Base-by-base conservation (phyloP, 176 grass and related monocot genomes). In the Ampelocalamus luodianensis region DNA sequence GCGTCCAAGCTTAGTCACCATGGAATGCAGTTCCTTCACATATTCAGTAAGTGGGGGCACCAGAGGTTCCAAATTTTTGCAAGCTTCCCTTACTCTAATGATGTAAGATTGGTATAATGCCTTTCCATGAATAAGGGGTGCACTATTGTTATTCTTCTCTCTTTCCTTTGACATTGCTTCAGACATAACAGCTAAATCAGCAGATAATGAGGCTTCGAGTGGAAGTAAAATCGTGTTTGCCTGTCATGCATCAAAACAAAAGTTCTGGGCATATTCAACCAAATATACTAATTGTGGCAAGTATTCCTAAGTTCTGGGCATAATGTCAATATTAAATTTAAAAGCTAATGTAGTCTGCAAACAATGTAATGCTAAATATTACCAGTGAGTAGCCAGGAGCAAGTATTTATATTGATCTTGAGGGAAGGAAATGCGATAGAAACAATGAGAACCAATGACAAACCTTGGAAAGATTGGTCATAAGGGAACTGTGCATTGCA, bases 391-490 rank as follows among this genome's bases (percentile, higher is more conserved):
- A 85, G 27, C 53, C 65, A 85, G 53, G 65, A 59, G 18, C 70
- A 83, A 65, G 49, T 59, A 86, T 70, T 71, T 60, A 67, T 85
- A 81, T 85, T 70, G 43, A 82, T 72, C 37, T 65, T 77, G 45
- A 39, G 10, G 26, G 46, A 40, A 77, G 15, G 14, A 76, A 82
- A 85, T 86, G 43, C 65, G 66, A 71, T 62, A 79, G 44, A 88
- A 29, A 83, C 64, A 46, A 75, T 91, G 50, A 53, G 37, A 89
- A 81, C n/a, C 39, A 37, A 23, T 87, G 44, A 77, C 75, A 72
- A 88, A 91, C 95, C 95, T 98, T 90, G 55, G 95, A 95, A 75
- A 98, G 88, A 89, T 98, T 94, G 49, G 72, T 62, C 87, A 87
- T 92, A 74, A 98, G 85, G 34, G 91, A 90, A 87, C 83, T 88